Percentiles rank a stretch among this genome's conserved stretches.
Evolutionary conservation across 345 rosid genomes (phyloP).

Genomic region (sweet orange (Citrus sinensis)): DNA sequence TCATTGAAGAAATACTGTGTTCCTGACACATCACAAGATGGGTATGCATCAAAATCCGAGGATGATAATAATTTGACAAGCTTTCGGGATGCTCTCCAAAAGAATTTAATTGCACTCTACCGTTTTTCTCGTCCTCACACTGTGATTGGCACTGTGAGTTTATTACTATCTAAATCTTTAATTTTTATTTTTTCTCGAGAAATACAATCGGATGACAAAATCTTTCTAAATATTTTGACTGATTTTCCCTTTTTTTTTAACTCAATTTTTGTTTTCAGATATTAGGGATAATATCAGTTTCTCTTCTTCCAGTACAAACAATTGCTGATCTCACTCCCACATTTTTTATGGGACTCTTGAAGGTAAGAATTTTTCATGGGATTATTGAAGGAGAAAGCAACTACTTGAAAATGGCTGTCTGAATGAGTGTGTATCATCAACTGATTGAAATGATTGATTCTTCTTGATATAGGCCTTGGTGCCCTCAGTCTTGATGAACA

Average conservation of each 20-base stretch:
- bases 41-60: background rate
- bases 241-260: too few relatives aligned
- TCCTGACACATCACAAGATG: slow-evolving; percentile 1
- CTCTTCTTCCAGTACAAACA: slow-evolving; percentile 27
- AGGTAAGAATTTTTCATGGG: slow-evolving; percentile 16
- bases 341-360: slow-evolving; percentile 25
- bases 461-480: slow-evolving; percentile 23
- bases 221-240: background rate
- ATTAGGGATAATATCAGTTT: slow-evolving; percentile 29
- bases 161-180: background rate
- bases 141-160: slow-evolving; percentile 34
- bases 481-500: slow-evolving; percentile 28
- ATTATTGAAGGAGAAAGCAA: background rate
- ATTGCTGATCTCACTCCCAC: slow-evolving; percentile 24
- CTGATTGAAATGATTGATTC: background rate
- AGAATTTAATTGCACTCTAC: slow-evolving; percentile 13
- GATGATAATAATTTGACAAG: background rate
- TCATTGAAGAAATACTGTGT: background rate
- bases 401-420: background rate
- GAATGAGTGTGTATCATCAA: too few relatives aligned
- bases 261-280: background rate
- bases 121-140: slow-evolving; percentile 39
- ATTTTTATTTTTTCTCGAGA: background rate
- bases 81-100: background rate
- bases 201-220: background rate